Evolutionary conservation across 176 grass and related monocot genomes (phyloP), one percentile per base, ranked within the genome.

Genomic region (Juncus effusus): DNA sequence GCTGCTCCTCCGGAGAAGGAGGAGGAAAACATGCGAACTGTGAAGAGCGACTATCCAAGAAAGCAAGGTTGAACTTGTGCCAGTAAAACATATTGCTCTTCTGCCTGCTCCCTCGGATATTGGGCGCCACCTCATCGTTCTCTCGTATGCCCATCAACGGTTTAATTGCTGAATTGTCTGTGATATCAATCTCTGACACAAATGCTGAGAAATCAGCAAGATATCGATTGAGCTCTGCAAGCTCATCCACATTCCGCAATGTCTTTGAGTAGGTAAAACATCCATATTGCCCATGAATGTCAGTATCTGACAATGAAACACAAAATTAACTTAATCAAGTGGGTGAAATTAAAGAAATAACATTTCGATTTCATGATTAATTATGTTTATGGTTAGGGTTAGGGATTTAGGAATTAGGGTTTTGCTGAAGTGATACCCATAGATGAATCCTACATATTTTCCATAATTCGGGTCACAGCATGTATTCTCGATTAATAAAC

Each of bases 1-100:
- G 7, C 54, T 57, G 7, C 54, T 57, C 54, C 10, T 57, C 54
- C 4, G 5, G 13, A 57, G 4, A 16, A 44, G 13, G n/a, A 13
- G 54, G 45, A 12, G 64, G 47, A 6, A 10, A 68, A 68, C 0
- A 54, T 68, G 42, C 47, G 36, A 51, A 52, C 3, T 39, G 9
- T 12, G 64, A 68, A 54, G 10, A 68, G 6, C 8, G 19, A 28
- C 49, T 36, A 53, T 68, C 47, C 36, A 8, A 6, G 47, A 11
- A 68, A 54, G 64, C 64, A 19, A 68, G 37, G 5, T 37, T 52
- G 28, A 54, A 68, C 64, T 68, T 68, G 64, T 68, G 47, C 4
- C 51, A 49, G 16, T 68, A 68, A 51, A 68, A 52, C 47, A 50
- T 54, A 36, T 68, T 51, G 64, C 45, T 68, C 51, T 35, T 69